phyloP scores from a whole-genome alignment of 495 filamentous ascomycete species.

The Aspergillus avenaceus region DNA sequence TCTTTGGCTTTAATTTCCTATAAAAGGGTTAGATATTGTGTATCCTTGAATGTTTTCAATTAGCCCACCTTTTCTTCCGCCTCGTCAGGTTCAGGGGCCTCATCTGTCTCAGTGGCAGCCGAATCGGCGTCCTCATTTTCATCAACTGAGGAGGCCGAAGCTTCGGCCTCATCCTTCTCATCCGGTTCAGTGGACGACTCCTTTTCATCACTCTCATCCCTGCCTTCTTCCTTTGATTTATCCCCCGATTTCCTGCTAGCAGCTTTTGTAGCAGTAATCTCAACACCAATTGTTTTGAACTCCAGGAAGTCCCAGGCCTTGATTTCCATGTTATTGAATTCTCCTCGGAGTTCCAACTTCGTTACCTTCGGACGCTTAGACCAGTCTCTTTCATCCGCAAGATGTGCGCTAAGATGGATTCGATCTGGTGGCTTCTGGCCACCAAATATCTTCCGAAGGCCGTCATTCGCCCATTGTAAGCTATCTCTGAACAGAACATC shows the following conservation, averaged over 20 bases:
- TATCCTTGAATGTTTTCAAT: too few species aligned
- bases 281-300: not conserved
- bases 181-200: too few species aligned
- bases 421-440: not conserved
- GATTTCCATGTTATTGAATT: not conserved
- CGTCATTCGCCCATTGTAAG: not conserved
- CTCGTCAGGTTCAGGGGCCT: not conserved
- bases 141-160: too few species aligned
- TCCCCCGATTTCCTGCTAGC: too few species aligned
- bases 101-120: too few species aligned
- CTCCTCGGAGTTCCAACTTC: not conserved
- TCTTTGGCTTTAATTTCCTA: not conserved
- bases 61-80: not conserved
- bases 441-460: slow-evolving; percentile 1
- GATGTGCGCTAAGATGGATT: not conserved
- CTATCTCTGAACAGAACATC: slow-evolving; percentile 1
- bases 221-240: too few species aligned
- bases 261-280: not conserved
- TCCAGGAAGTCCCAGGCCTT: not conserved
- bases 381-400: slow-evolving; percentile 5
- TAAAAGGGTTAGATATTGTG: too few species aligned
- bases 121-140: too few species aligned
- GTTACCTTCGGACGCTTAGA: slow-evolving; percentile 1
- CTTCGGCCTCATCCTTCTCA: too few species aligned
- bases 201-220: too few species aligned